A percentile compares a stretch with the other conserved stretches of the same genome.
Conservation (phyloP, 2,329 filamentous ascomycete genomes). For the Dactylonectria macrodidyma region DNA sequence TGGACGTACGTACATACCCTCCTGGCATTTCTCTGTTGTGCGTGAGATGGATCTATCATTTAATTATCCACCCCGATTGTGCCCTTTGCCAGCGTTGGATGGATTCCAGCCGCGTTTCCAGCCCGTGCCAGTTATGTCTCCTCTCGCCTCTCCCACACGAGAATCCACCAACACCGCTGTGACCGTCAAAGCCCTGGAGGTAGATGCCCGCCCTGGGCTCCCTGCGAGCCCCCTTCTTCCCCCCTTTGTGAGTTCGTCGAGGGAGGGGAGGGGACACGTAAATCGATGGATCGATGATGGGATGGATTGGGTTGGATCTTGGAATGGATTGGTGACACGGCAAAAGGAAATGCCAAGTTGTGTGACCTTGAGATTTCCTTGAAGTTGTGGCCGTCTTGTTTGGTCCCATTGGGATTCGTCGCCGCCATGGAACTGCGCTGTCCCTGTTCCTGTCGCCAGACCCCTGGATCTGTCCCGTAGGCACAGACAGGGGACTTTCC, state of each 20-base stretch:
- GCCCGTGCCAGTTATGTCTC: conserved; percentile 22
- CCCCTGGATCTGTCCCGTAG: conserved; percentile 2
- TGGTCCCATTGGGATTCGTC: background rate
- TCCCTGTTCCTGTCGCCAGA: conserved; percentile 29
- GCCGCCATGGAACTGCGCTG: conserved; percentile 22
- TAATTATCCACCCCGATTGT: conserved; percentile 13
- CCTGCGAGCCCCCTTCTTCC: too few species aligned
- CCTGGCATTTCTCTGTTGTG: conserved; percentile 3
- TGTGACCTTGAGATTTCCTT: background rate
- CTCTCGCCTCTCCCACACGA: conserved; percentile 7
- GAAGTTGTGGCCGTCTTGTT: too few species aligned
- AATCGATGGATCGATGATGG: conserved; percentile 11
- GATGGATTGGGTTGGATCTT: conserved; percentile 3
- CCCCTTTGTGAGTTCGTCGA: background rate
- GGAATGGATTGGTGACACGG: background rate
- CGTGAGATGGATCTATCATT: conserved; percentile 7
- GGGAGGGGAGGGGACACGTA: background rate
- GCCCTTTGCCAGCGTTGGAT: conserved; percentile 14
- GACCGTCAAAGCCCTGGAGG: conserved; percentile 6
- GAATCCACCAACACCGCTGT: conserved; percentile 14
- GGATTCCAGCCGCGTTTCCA: conserved; percentile 23
- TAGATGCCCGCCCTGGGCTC: background rate
- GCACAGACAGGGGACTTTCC: background rate
- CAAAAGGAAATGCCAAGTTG: background rate
- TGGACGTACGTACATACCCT: background rate